A percentile compares a stretch with the other conserved stretches of the same genome.
These are phyloP conservation scores for Vitis hybrid DNA, from an alignment of 177 flowering plant genomes.

Conservation along the genomic window DNA sequence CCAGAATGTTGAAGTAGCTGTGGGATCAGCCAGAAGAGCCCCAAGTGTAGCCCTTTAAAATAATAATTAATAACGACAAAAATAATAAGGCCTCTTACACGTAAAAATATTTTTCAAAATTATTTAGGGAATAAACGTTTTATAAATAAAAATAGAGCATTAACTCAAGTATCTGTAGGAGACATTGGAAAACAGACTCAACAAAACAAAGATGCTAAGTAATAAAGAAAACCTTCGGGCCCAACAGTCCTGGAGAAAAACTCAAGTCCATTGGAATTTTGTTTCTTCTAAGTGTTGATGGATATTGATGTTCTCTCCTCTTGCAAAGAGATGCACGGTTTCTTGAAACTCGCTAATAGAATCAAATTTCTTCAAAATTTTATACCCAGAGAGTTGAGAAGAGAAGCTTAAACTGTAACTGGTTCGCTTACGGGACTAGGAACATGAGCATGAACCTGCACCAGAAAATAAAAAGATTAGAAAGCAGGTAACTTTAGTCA, in stretches of 20 bases:
- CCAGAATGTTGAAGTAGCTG: too few relatives aligned
- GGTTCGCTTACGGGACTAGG: conserved; percentile 56
- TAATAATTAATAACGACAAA: background rate
- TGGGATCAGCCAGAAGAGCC: background rate
- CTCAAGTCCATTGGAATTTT: background rate
- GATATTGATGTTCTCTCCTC: conserved; percentile 6
- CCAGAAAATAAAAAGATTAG: background rate
- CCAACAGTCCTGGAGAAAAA: background rate
- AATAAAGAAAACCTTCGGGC: background rate
- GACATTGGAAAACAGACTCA: background rate
- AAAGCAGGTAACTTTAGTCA: too few relatives aligned
- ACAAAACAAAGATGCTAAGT: background rate
- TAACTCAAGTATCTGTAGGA: background rate
- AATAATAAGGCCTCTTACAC: background rate
- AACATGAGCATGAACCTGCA: conserved; percentile 47
- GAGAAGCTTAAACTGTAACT: conserved; percentile 59
- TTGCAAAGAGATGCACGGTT: conserved; percentile 11
- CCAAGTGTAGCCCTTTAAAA: background rate
- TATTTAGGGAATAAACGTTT: too few relatives aligned
- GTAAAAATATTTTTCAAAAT: background rate
- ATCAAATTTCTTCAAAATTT: conserved; percentile 29
- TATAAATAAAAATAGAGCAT: too few relatives aligned
- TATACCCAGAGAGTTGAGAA: conserved; percentile 13
- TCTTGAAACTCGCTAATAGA: conserved; percentile 30
- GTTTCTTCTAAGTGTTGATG: background rate